These are phyloP conservation scores for Sequoia sempervirens DNA, from an alignment of 75 land plant species.

Conservation along the genomic window DNA sequence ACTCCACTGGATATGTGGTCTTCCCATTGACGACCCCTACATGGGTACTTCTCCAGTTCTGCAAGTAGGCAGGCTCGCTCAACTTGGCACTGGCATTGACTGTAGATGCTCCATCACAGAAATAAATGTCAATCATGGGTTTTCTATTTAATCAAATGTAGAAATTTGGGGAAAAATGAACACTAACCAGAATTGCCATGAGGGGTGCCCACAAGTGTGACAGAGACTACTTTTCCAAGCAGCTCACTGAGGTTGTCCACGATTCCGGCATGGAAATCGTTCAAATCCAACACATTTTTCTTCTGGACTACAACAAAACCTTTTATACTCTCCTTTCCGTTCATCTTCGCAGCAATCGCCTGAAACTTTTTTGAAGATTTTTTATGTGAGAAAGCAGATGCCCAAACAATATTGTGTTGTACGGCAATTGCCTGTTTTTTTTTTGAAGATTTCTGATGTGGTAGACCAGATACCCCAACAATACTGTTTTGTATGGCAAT, in stretches of 20 bases:
- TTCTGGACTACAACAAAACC: neutral
- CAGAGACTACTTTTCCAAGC: neutral
- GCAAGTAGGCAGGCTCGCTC: neutral
- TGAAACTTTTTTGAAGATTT: too few relatives aligned
- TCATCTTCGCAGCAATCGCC: neutral
- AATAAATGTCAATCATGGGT: neutral
- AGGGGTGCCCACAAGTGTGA: neutral
- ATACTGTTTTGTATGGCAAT: too few relatives aligned
- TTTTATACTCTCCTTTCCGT: neutral
- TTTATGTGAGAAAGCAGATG: too few relatives aligned
- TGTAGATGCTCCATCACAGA: neutral
- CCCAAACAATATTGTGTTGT: too few relatives aligned
- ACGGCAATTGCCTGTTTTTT: too few relatives aligned
- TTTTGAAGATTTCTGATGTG: too few relatives aligned
- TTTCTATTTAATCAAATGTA: neutral
- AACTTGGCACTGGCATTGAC: neutral
- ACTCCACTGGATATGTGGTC: neutral
- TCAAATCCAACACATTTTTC: neutral
- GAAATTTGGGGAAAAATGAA: neutral
- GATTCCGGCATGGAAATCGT: neutral
- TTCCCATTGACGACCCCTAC: neutral
- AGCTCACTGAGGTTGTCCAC: neutral
- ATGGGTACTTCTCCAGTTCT: neutral
- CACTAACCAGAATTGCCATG: neutral
- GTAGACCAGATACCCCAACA: too few relatives aligned